Evolutionary conservation across 768 basidiomycete genomes (phyloP).

Genomic region (Cystoderma amianthinum): DNA sequence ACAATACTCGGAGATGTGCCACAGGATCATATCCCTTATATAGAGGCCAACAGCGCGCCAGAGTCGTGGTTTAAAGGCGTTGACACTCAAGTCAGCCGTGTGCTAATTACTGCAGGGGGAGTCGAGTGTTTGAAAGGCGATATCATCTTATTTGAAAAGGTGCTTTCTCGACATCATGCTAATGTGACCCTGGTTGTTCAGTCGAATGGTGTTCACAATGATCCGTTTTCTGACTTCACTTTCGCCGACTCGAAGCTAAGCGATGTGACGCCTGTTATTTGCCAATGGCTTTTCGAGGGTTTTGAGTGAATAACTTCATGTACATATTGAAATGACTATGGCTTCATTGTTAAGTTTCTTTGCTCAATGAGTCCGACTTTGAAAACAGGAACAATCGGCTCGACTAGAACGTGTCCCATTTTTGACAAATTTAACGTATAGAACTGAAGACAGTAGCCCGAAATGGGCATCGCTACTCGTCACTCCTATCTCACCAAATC

Average conservation of each 20-base stretch:
- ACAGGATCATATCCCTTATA: slow-evolving; percentile 16
- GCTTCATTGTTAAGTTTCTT: no score
- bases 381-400: no score
- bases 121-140: slow-evolving; percentile 26
- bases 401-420: no score
- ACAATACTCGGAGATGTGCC: slow-evolving; percentile 17
- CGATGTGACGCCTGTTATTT: slow-evolving; percentile 16
- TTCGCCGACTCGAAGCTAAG: slow-evolving; percentile 10
- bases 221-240: slow-evolving; percentile 24
- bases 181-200: slow-evolving; percentile 18
- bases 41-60: slow-evolving; percentile 21
- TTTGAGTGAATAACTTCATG: no score
- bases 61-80: slow-evolving; percentile 22
- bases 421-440: no score
- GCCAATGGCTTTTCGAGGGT: slow-evolving; percentile 10
- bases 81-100: slow-evolving; percentile 15
- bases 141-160: slow-evolving; percentile 14
- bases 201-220: slow-evolving; percentile 26
- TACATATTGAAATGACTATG: no score
- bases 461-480: no score
- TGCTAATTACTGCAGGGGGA: slow-evolving; percentile 29
- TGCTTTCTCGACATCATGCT: slow-evolving; percentile 9
- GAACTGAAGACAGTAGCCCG: no score
- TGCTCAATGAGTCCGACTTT: no score
- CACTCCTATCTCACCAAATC: no score